Conservation (phyloP, 2,329 filamentous ascomycete genomes). For the Venturia aucupariae region DNA sequence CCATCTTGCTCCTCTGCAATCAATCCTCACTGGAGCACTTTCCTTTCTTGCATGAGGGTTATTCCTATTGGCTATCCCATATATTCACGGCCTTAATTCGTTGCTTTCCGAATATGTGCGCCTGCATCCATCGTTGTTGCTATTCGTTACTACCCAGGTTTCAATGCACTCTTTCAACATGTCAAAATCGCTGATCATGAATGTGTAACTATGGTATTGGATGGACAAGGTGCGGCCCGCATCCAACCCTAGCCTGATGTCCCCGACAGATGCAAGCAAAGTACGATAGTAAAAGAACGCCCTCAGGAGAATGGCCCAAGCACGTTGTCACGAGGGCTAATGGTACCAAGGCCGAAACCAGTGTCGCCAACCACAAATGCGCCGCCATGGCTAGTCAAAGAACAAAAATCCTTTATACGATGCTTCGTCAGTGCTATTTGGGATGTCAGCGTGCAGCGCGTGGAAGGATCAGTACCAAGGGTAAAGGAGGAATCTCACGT, state of each 20-base stretch:
- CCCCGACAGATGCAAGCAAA: not conserved
- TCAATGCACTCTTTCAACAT: not conserved
- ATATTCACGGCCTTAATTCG: not conserved
- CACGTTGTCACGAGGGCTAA: conserved; percentile 10
- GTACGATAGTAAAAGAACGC: not conserved
- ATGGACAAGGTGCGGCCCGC: conserved; percentile 8
- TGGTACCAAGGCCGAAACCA: not conserved
- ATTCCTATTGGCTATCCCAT: not conserved
- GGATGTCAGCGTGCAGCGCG: conserved; percentile 10
- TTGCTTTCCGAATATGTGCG: not conserved
- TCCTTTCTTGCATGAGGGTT: not conserved
- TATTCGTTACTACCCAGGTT: not conserved
- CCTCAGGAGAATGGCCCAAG: not conserved
- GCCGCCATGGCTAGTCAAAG: conserved; percentile 5
- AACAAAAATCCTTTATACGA: not conserved
- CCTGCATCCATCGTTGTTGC: not conserved
- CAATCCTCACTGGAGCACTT: not conserved
- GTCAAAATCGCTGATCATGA: not conserved
- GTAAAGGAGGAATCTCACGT: conserved; percentile 29
- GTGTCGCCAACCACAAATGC: not conserved
- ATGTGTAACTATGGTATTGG: not conserved
- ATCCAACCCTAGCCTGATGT: not conserved
- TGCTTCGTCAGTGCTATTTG: conserved; percentile 7
- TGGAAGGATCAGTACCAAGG: conserved; percentile 6
- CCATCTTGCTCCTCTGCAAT: not conserved